These are phyloP conservation scores for Xylaria arbuscula DNA, from an alignment of 2,329 filamentous ascomycete genomes.

Conservation along the genomic window DNA sequence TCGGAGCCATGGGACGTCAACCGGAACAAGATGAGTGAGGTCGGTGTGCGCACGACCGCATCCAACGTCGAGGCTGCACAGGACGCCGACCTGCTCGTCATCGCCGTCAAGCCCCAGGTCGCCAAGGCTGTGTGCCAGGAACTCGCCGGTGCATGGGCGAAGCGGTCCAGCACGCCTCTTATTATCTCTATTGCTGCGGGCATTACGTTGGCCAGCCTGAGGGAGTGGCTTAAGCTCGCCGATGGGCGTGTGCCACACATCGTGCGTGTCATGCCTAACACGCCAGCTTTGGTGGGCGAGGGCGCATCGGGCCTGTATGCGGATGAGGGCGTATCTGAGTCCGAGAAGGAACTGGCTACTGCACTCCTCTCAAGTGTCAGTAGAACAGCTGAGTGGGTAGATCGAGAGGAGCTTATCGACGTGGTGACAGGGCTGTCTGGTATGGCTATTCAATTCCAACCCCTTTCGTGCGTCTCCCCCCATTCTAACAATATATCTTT, in stretches of 20 bases:
- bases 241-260: slow-evolving; percentile 55
- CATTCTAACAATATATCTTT: slow-evolving; percentile 20
- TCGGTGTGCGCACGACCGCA: slow-evolving; percentile 59
- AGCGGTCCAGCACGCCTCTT: slow-evolving; percentile 53
- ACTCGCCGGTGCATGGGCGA: slow-evolving; percentile 55
- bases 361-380: slow-evolving; percentile 59
- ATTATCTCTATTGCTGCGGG: slow-evolving; percentile 63
- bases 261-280: slow-evolving; percentile 66
- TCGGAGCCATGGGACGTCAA: slow-evolving; percentile 65
- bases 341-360: slow-evolving; percentile 56
- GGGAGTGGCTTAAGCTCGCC: slow-evolving; percentile 55
- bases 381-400: slow-evolving; percentile 62
- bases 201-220: slow-evolving; percentile 58
- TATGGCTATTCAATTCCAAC: slow-evolving; percentile 44
- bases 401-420: slow-evolving; percentile 61
- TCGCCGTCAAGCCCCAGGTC: slow-evolving; percentile 65
- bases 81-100: slow-evolving; percentile 59
- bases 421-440: slow-evolving; percentile 63
- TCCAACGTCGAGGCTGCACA: slow-evolving; percentile 59
- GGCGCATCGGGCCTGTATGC: slow-evolving; percentile 62
- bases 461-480: neutral
- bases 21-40: slow-evolving; percentile 59
- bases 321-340: slow-evolving; percentile 54
- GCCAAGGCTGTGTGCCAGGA: slow-evolving; percentile 60
- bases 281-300: slow-evolving; percentile 62